These are phyloP conservation scores for Notholithocarpus densiflorus DNA, from an alignment of 306 rosid genomes.

Conservation along the genomic window DNA sequence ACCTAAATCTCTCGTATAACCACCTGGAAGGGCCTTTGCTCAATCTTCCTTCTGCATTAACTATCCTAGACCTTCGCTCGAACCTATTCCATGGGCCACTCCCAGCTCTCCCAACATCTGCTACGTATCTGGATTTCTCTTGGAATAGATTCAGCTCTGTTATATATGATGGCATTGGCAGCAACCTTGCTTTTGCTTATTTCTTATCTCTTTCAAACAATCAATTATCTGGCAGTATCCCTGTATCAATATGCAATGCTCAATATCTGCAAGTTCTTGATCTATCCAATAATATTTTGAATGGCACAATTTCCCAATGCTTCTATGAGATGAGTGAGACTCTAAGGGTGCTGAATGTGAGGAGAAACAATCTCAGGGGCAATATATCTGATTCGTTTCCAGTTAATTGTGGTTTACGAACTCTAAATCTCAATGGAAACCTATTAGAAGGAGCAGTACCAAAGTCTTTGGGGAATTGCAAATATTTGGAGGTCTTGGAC, in stretches of 20 bases:
- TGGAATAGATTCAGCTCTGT: slow-evolving; percentile 29
- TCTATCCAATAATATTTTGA: neutral
- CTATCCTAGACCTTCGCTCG: slow-evolving; percentile 27
- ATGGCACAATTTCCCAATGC: slow-evolving; percentile 35
- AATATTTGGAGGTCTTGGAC: slow-evolving; percentile 31
- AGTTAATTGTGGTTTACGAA: slow-evolving; percentile 6
- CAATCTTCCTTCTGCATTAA: neutral
- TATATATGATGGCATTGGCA: neutral
- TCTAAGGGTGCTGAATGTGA: neutral
- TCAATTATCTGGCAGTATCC: slow-evolving; percentile 1
- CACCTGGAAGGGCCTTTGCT: neutral
- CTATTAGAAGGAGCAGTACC: slow-evolving; percentile 20
- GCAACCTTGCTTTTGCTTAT: accelerated
- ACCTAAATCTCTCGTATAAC: slow-evolving; percentile 1
- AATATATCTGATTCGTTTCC: slow-evolving; percentile 17
- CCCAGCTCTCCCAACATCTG: neutral
- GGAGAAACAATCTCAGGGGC: neutral
- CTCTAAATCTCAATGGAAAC: slow-evolving; percentile 31
- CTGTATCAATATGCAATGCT: neutral
- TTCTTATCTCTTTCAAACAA: slow-evolving; percentile 17
- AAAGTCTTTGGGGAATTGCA: accelerated
- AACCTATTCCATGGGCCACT: slow-evolving; percentile 35
- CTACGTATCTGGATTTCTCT: slow-evolving; percentile 29
- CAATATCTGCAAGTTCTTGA: neutral
- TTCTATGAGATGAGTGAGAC: neutral